Evolutionary conservation across 495 filamentous ascomycete species (phyloP), one percentile per base, ranked within the genome.

Genomic region (Pseudoneurospora amorphoporcata): DNA sequence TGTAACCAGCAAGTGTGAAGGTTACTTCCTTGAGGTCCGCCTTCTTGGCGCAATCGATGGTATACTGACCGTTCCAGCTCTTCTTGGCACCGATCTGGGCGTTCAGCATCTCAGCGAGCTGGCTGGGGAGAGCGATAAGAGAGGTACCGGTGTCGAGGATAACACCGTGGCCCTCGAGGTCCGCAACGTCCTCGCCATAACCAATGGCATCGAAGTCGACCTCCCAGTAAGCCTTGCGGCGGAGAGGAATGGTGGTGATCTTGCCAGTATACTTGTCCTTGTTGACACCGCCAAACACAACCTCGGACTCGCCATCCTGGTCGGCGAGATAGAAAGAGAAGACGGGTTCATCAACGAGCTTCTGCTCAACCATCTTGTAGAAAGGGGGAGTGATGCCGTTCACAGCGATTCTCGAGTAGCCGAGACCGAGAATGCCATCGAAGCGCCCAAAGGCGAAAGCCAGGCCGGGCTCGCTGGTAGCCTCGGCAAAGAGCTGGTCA

Each of bases 161-260:
- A 75, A 93, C 91, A 84, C 96, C 96, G 65, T 94, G 97, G 86
- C 92, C 87, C 65, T 97, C 94, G 70, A 98, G 90, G 76, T 95
- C 91, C 74, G 95, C 95, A 74, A 87, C 88, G 72, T 88, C 86
- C 19, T 92, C 87, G 73, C 95, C 96, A 74, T 97, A 95, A 68
- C 90, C 88, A 83, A 99, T 94, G 65, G 92, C 86, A 77, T 98
- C 92, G 74, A 98, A 90, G 75, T 98, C 94, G 37, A 98, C 95
- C 87, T 99, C 96, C 96, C 96, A 99, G 88, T 99, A 99, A 45
- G 96, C 96, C 90, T 98, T 98, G 79, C 96, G 92, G 80, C 95
- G 90, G 74, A 99, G 89, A 68, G 95, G 95, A 75, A 99, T 94
- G 79, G 92, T 94, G 73, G 89, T 93, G 77, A 99, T 86, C 82